Base-by-base conservation (phyloP, 345 rosid genomes). In the Melaleuca alternifolia region DNA sequence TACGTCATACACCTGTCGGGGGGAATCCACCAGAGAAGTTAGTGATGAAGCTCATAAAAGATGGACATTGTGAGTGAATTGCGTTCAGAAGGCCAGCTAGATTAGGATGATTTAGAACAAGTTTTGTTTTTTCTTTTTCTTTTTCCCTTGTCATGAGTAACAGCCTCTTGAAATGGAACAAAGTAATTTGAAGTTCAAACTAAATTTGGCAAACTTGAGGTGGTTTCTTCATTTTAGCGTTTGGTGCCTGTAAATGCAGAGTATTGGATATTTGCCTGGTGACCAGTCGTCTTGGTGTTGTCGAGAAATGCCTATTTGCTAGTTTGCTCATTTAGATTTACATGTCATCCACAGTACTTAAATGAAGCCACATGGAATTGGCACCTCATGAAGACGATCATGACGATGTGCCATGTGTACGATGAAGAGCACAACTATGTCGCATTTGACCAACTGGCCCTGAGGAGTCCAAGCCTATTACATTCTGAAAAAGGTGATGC, bases 311-410 rank as follows among this genome's bases (percentile, higher is more conserved):
- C 28, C 65, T 59, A 59, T 59, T n/a, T 59, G 2, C 65, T 59
- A 59, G 33, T 26, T 59, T 59, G 33, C 65, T 26, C 33, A 59
- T 26, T 59, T 59, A 14, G 65, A 51, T 59, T 59, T 59, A 59
- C 33, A 59, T 85, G 81, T 30, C 87, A 50, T 85, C 28, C 77
- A 88, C 97, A 95, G 99, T 94, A 95, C 88, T 87, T 95, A 90
- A 96, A 94, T 28, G 92, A 93, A 89, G 97, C 97, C 54, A 89
- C 93, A 13, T 94, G 99, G 96, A 96, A 92, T 88, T 95, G 99
- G 99, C 96, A 97, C 26, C 86, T 96, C 83, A 94, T 95, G 99
- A 96, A 93, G 95, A 93, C 97, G 10, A 96, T 96, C 91, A 89
- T 96, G 97, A 95, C 98, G 6, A 56, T 92, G 14, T 96, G 99